phyloP scores from a whole-genome alignment of 257 asterid species.

The Jaltomata sinuosa region DNA sequence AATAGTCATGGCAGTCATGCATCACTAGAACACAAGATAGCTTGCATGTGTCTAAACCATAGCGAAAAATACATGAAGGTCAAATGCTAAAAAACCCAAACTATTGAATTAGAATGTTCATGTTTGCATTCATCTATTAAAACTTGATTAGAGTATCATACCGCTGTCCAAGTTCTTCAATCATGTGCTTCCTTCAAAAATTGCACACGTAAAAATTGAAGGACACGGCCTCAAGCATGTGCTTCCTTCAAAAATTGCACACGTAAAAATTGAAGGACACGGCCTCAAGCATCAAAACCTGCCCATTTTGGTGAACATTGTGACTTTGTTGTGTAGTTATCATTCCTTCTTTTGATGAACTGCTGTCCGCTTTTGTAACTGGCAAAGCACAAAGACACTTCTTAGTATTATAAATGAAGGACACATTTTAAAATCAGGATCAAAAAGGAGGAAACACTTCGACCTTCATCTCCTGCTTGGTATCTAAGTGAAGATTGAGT shows the following conservation, averaged over 20 bases:
- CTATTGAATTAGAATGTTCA: not conserved
- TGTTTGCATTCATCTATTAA: not conserved
- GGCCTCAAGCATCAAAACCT: conserved; percentile 16
- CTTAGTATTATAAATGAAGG: not conserved
- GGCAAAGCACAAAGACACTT: not conserved
- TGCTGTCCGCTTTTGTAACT: not conserved
- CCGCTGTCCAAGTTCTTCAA: conserved; percentile 3
- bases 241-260: conserved; percentile 16
- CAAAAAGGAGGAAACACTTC: not conserved
- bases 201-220: conserved; percentile 20
- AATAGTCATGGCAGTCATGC: not conserved
- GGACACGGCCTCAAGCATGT: conserved; percentile 13
- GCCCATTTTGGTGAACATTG: conserved; percentile 12
- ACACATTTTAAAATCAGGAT: not conserved
- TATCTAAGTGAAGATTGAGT: not conserved
- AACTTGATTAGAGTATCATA: not conserved
- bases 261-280: conserved; percentile 18
- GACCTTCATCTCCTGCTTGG: conserved; percentile 24
- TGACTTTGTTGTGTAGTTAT: not conserved
- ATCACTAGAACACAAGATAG: not conserved
- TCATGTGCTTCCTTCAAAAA: conserved; percentile 9
- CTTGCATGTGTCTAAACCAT: not conserved
- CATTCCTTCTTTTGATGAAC: not conserved
- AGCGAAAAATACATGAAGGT: not conserved
- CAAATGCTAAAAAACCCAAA: not conserved